Conservation (phyloP, 306 rosid species). For the Dryas drummondii region DNA sequence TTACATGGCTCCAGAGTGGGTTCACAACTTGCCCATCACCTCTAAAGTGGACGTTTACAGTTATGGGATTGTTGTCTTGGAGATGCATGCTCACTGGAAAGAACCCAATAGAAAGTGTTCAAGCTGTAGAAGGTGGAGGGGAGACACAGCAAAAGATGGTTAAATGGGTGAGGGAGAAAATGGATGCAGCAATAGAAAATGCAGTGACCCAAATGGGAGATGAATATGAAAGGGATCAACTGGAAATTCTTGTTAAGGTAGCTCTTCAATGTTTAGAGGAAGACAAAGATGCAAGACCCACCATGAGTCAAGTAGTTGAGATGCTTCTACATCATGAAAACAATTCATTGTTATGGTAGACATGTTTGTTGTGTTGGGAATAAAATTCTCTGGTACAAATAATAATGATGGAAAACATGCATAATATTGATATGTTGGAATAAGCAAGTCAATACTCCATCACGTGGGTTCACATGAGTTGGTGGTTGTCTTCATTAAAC, state of each 20-base stretch:
- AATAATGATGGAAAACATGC: no score
- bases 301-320: slow-evolving; percentile 48
- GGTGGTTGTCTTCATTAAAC: no score
- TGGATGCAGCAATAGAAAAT: background rate
- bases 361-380: slow-evolving; percentile 4
- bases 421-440: no score
- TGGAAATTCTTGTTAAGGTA: slow-evolving; percentile 29
- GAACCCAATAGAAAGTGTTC: slow-evolving; percentile 5
- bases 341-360: background rate
- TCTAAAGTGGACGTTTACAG: slow-evolving; percentile 61
- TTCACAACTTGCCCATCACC: slow-evolving; percentile 46
- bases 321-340: slow-evolving; percentile 26
- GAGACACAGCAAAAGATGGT: slow-evolving; percentile 26
- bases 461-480: no score
- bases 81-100: slow-evolving; percentile 43
- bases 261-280: slow-evolving; percentile 49
- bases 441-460: no score
- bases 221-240: slow-evolving; percentile 16
- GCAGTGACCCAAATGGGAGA: slow-evolving; percentile 23
- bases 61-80: slow-evolving; percentile 49
- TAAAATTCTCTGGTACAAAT: no score
- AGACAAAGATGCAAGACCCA: slow-evolving; percentile 53
- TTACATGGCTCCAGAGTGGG: no score
- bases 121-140: slow-evolving; percentile 14
- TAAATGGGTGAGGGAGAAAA: slow-evolving; percentile 40